phyloP scores from a whole-genome alignment of 106 monocot genomes.

The Chionographis japonica region DNA sequence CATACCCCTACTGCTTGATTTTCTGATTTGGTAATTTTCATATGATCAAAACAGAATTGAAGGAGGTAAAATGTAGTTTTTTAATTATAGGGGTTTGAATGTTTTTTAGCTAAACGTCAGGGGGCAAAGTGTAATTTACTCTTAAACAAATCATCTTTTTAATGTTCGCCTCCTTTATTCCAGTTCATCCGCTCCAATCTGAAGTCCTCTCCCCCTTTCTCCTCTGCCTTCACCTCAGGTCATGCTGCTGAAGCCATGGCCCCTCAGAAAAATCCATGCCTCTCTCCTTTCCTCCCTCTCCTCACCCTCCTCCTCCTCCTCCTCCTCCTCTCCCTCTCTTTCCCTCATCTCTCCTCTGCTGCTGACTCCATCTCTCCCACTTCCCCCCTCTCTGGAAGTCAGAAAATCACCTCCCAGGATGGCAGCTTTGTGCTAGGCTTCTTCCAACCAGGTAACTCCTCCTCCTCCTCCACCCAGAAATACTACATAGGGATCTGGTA shows the following conservation, averaged over 20 bases:
- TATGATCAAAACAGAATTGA: background rate
- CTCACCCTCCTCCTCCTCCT: background rate
- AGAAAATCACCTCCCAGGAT: conserved; percentile 21
- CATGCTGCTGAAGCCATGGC: background rate
- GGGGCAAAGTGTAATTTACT: too few relatives aligned
- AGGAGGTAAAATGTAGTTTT: too few relatives aligned
- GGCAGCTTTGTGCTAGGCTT: conserved; percentile 47
- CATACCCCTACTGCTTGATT: background rate
- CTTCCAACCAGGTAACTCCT: conserved; percentile 24
- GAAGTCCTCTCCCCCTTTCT: background rate
- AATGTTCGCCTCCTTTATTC: too few relatives aligned
- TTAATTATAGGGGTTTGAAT: too few relatives aligned
- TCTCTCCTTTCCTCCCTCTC: too few relatives aligned
- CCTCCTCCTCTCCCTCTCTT: background rate
- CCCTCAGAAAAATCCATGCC: background rate
- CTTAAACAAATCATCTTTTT: too few relatives aligned
- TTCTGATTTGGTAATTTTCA: background rate
- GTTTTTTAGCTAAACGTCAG: too few relatives aligned
- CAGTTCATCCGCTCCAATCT: background rate
- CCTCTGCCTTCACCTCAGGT: background rate
- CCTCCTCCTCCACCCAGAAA: background rate
- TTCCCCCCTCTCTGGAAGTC: conserved; percentile 19
- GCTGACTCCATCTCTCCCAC: conserved; percentile 8
- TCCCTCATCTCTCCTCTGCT: background rate
- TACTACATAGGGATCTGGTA: conserved; percentile 59